These are phyloP conservation scores for Camptophora hylomeconis DNA, from an alignment of 2,329 filamentous ascomycete species.

Conservation along the genomic window DNA sequence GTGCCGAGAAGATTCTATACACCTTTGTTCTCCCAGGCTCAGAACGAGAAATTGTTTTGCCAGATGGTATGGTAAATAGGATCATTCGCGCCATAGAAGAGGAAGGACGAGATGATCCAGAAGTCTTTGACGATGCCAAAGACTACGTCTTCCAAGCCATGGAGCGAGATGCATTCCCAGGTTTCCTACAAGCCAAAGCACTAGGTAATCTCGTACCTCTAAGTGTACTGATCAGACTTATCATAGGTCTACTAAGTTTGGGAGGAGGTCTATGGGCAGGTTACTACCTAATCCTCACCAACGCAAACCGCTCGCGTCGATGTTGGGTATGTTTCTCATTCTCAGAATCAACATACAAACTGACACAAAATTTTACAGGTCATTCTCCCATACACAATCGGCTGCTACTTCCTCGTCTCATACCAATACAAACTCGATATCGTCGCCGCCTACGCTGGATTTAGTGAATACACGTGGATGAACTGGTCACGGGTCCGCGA, in stretches of 20 bases:
- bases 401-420: slow-evolving; percentile 74
- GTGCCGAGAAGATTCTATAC: slow-evolving; percentile 97
- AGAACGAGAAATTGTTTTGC: slow-evolving; percentile 89
- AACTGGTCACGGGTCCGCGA: slow-evolving; percentile 79
- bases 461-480: slow-evolving; percentile 94
- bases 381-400: slow-evolving; percentile 83
- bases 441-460: slow-evolving; percentile 72
- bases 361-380: slow-evolving; percentile 33
- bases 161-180: slow-evolving; percentile 98
- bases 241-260: slow-evolving; percentile 71
- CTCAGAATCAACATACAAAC: not conserved
- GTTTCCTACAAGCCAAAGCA: slow-evolving; percentile 88
- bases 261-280: slow-evolving; percentile 90
- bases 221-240: slow-evolving; percentile 72
- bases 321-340: slow-evolving; percentile 55
- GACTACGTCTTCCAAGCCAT: slow-evolving; percentile 99
- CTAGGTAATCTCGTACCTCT: slow-evolving; percentile 90
- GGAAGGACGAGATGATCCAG: slow-evolving; percentile 82
- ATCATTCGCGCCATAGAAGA: slow-evolving; percentile 84
- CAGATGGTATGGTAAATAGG: slow-evolving; percentile 70
- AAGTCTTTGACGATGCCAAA: slow-evolving; percentile 94
- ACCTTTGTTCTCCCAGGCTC: slow-evolving; percentile 91
- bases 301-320: slow-evolving; percentile 59
- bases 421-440: slow-evolving; percentile 96
- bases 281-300: slow-evolving; percentile 84